Base-by-base conservation (phyloP, 1,139 yeast genomes). In the Pichia sp. region DNA sequence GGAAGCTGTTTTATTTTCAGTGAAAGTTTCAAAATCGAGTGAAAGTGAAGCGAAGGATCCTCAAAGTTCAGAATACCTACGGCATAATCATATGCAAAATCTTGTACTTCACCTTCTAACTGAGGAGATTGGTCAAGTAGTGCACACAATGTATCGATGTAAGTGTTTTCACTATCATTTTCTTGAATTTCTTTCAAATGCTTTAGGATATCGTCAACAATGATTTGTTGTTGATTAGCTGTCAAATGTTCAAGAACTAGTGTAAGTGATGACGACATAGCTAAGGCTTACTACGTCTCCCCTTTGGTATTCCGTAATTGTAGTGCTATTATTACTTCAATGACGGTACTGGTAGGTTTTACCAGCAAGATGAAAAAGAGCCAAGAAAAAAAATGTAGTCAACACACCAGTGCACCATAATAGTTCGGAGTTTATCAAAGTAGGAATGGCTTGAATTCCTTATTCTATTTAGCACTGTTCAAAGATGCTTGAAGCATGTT, bases 401-500 rank as follows among this genome's bases (percentile, higher is more conserved):
- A 26, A 26, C 15, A 11, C 30, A 45, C 47, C 30, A 15, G 32
- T 23, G 29, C 40, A 15, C 44, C 44, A 8, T 15, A 10, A 15
- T 8, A 11, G 15, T 15, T 45, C 41, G 48, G 48, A 45, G 45
- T 43, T 43, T 8, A 15, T 11, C 19, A 29, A 15, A 2, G 8
- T 43, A 16, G 45, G 13, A 43, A 32, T 10, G 13, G 36, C 36
- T 32, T 32, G 11, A 11, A 40, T n/a, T n/a, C 26, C 44, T 11
- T 40, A 40, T 40, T 40, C 13, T 48, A 40, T 30, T 48, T 40
- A 19, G 13, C n/a, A 23, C 29, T 26, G 8, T 48, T 41, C 15
- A 26, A 13, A 15, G 45, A 48, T 7, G 34, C 26, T n/a, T 53
- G 43, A 13, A 85, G 68, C 29, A 88, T 77, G 61, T 86, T 87